Conservation (phyloP, 257 asterid genomes). For the Datura wrightii region DNA sequence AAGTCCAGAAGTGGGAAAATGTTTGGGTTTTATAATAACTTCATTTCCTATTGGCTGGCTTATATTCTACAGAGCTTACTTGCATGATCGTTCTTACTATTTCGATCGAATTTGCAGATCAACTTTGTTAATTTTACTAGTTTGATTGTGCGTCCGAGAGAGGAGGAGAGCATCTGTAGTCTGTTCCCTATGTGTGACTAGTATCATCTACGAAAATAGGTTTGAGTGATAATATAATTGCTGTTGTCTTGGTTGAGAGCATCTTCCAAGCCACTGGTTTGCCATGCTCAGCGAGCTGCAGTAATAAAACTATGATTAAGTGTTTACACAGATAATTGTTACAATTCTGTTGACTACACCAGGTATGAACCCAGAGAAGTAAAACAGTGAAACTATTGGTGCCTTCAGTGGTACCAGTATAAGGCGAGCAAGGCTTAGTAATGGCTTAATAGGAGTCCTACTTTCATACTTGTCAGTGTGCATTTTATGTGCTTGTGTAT, state of each 20-base stretch:
- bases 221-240: neutral
- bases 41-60: neutral
- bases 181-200: neutral
- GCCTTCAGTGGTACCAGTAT: neutral
- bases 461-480: neutral
- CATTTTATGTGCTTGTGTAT: neutral
- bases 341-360: constrained; percentile 3
- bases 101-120: neutral
- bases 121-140: neutral
- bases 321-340: neutral
- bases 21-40: neutral
- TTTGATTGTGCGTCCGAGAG: neutral
- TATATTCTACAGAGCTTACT: neutral
- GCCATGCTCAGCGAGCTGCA: neutral
- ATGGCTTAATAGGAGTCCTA: neutral
- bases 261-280: neutral
- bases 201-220: neutral
- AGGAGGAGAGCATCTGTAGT: neutral
- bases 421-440: neutral
- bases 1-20: constrained; percentile 1
- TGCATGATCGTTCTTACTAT: neutral
- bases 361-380: neutral
- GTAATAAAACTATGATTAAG: neutral
- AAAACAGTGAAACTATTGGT: neutral
- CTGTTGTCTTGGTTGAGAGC: constrained; percentile 1